Percentiles rank a stretch among this genome's conserved stretches.
Conservation (phyloP, 2,329 filamentous ascomycete species). For the Cladosporium sp. region DNA sequence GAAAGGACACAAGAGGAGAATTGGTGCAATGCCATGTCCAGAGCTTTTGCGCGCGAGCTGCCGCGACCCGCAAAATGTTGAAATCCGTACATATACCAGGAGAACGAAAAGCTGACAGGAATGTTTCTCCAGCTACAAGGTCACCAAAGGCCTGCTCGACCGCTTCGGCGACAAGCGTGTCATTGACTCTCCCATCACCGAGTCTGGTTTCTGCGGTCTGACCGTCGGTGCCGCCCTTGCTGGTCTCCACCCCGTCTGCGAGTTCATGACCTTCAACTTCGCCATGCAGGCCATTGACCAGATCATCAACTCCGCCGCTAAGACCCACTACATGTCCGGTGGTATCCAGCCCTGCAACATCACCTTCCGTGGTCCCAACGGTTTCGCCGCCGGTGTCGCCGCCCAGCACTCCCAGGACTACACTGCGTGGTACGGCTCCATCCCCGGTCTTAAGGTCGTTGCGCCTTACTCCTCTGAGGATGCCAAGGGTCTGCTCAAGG, state of each 20-base stretch:
- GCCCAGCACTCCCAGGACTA: constrained; percentile 99
- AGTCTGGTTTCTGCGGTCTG: constrained; percentile 90
- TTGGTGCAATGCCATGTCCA: neutral
- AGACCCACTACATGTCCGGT: constrained; percentile 99
- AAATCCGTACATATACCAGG: neutral
- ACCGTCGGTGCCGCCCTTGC: constrained; percentile 92
- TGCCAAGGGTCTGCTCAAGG: constrained; percentile 96
- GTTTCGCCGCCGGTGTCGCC: constrained; percentile 90
- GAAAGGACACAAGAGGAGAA: neutral
- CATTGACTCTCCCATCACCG: constrained; percentile 97
- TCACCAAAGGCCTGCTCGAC: constrained; percentile 95
- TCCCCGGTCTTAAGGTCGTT: constrained; percentile 95
- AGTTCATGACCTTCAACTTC: constrained; percentile 99
- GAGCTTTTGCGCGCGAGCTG: neutral
- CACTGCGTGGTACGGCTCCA: constrained; percentile 97
- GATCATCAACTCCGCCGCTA: constrained; percentile 97
- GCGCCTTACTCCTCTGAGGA: constrained; percentile 95
- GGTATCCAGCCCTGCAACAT: constrained; percentile 99
- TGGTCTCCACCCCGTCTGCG: constrained; percentile 89
- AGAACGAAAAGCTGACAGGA: constrained; percentile 8
- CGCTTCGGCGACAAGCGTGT: constrained; percentile 96
- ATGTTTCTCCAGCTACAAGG: constrained; percentile 68
- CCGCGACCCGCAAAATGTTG: neutral
- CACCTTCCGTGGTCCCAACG: constrained; percentile 98
- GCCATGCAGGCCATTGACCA: constrained; percentile 99